phyloP scores from a whole-genome alignment of 805 yeast genomes.

The Kodamaea hsintzibuensis region DNA sequence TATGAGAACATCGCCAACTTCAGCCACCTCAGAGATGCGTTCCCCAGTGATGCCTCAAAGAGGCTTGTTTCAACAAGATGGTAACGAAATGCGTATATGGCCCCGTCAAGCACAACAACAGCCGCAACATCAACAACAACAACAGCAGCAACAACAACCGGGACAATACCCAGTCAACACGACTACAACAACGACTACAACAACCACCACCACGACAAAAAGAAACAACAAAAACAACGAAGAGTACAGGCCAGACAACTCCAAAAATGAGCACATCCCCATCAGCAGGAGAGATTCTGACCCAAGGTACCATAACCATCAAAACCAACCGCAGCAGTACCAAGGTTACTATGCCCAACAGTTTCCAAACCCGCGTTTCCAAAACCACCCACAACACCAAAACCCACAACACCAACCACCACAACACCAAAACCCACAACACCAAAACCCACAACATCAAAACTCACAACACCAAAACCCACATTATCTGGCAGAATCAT shows the following conservation, averaged over 20 bases:
- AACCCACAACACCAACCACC: background rate
- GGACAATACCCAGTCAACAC: slow-evolving; percentile 12
- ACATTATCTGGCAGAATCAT: background rate
- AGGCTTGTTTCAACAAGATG: background rate
- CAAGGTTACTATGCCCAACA: background rate
- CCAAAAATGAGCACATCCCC: background rate
- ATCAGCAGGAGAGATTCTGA: background rate
- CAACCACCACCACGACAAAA: slow-evolving; percentile 15
- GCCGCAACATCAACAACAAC: background rate
- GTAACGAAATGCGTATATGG: background rate
- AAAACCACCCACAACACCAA: background rate
- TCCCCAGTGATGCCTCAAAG: background rate
- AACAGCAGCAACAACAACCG: background rate
- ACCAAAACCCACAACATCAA: too few relatives aligned
- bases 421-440: background rate
- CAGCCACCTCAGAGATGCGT: background rate
- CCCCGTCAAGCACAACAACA: background rate
- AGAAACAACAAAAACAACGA: background rate
- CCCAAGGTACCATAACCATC: background rate
- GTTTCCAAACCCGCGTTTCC: background rate
- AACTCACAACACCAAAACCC: background rate
- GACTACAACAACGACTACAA: slow-evolving; percentile 16
- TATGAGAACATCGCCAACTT: background rate
- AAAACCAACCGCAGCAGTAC: background rate
- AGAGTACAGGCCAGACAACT: background rate